Percentiles rank a stretch among this genome's conserved stretches.
Evolutionary conservation across 768 basidiomycete species (phyloP).

Genomic region (Tulasnella sp.): DNA sequence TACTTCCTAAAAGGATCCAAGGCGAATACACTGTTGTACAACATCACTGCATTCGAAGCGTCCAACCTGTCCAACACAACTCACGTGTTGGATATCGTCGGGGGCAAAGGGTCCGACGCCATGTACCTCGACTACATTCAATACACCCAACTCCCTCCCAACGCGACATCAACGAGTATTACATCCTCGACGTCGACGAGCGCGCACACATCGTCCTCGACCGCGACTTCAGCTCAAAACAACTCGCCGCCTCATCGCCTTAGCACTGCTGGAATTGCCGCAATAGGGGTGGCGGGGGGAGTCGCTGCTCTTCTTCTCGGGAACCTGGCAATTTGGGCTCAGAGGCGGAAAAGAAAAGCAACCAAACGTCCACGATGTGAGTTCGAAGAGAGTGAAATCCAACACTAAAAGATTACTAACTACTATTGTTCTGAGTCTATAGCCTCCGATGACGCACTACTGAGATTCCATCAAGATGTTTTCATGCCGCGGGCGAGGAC

Average conservation of each 20-base stretch:
- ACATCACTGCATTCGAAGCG: neutral
- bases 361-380: neutral
- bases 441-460: neutral
- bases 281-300: neutral
- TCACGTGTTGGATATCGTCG: neutral
- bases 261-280: neutral
- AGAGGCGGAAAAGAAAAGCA: neutral
- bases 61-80: neutral
- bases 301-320: neutral
- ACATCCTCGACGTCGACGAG: too few species aligned
- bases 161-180: neutral
- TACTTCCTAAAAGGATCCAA: neutral
- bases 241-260: too few species aligned
- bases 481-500: neutral
- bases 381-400: neutral
- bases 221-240: neutral
- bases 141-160: neutral
- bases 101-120: neutral
- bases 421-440: neutral
- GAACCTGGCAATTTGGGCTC: neutral
- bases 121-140: neutral
- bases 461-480: neutral
- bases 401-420: neutral
- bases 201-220: neutral
- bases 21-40: neutral